Percentiles rank a stretch among this genome's conserved stretches.
Evolutionary conservation across 169 alveolate genomes (phyloP).

Genomic region (Babesia ovata): DNA sequence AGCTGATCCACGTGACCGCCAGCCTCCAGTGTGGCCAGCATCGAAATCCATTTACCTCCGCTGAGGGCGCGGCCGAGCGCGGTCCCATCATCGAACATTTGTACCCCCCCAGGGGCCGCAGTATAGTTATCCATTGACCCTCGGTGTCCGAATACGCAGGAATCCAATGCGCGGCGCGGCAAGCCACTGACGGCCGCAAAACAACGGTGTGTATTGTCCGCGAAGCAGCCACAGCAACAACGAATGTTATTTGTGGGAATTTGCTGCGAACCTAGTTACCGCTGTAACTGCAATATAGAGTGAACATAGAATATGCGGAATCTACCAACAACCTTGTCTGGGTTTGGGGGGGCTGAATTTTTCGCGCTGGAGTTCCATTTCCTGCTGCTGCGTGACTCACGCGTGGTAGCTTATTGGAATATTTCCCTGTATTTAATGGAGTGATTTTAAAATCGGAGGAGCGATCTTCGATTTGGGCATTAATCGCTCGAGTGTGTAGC

Average conservation of each 20-base stretch:
- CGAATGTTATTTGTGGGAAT: too few species aligned
- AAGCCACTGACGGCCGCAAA: constrained; percentile 6
- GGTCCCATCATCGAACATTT: too few species aligned
- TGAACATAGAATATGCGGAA: too few species aligned
- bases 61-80: not conserved
- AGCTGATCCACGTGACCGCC: constrained; percentile 54
- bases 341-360: not conserved
- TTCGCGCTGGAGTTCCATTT: not conserved
- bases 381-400: not conserved
- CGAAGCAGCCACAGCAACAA: not conserved
- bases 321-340: not conserved
- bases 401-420: not conserved
- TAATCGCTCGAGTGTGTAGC: too few species aligned
- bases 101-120: too few species aligned
- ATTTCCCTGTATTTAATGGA: not conserved
- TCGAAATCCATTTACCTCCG: constrained; percentile 30
- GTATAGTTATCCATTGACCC: too few species aligned
- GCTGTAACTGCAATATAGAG: too few species aligned
- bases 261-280: too few species aligned
- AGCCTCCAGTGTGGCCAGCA: constrained; percentile 23
- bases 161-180: not conserved
- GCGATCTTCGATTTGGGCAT: too few species aligned
- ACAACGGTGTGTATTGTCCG: constrained; percentile 12
- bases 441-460: too few species aligned
- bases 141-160: too few species aligned